Percentiles rank a stretch among this genome's conserved stretches.
phyloP scores from a whole-genome alignment of 495 filamentous ascomycete species.

The Lasiosphaeria hispida region DNA sequence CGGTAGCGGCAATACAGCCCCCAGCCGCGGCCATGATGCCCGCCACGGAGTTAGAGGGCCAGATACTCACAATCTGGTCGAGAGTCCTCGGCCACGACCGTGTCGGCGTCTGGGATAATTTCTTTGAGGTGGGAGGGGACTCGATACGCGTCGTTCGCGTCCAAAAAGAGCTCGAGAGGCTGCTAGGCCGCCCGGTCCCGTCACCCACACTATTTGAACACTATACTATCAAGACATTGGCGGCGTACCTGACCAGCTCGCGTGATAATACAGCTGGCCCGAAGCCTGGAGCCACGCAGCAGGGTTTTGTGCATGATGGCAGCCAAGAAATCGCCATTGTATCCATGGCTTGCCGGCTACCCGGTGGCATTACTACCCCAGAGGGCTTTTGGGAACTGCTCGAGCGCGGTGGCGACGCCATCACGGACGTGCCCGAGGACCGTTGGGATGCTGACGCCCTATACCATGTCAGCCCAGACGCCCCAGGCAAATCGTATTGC shows the following conservation, averaged over 20 bases:
- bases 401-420: conserved; percentile 22
- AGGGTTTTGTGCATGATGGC: neutral
- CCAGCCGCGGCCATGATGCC: conserved; percentile 29
- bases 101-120: conserved; percentile 51
- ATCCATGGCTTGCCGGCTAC: conserved; percentile 35
- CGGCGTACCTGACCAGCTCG: conserved; percentile 18
- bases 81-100: conserved; percentile 40
- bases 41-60: conserved; percentile 36
- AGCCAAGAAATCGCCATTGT: conserved; percentile 31
- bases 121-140: conserved; percentile 70
- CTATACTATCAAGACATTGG: conserved; percentile 31
- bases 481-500: conserved; percentile 22
- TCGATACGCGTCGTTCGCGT: conserved; percentile 67
- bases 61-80: conserved; percentile 46
- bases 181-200: conserved; percentile 19
- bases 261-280: neutral
- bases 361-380: conserved; percentile 20
- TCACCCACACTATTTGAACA: conserved; percentile 30
- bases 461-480: conserved; percentile 15
- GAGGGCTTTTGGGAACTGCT: conserved; percentile 36
- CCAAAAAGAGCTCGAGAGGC: conserved; percentile 22
- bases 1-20: conserved; percentile 48
- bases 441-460: conserved; percentile 24
- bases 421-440: conserved; percentile 20
- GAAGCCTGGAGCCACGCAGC: neutral